Evolutionary conservation across 2,329 filamentous ascomycete species (phyloP), one percentile per base, ranked within the genome.

Genomic region (Curvularia spicifera): DNA sequence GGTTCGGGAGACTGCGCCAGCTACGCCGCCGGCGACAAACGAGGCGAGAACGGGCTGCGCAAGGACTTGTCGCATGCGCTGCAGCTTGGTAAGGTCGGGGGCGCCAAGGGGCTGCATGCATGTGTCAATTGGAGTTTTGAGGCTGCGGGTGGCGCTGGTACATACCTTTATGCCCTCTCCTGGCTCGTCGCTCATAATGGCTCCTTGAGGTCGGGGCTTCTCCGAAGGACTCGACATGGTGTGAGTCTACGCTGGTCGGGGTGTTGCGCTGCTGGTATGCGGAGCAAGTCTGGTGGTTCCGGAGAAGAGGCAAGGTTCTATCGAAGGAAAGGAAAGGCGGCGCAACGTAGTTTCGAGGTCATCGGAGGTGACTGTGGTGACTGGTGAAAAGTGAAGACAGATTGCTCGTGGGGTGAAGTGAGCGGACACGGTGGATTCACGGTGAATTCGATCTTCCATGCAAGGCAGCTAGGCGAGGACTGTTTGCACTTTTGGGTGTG

Each of bases 1-100:
- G 24, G 95, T 99, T 74, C 95, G 87, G 31, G 95, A 98, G n/a
- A 99, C 94, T 43, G 95, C 95, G 57, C 95, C 95, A 15, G 95
- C 95, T 22, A 97, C 88, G 66, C 95, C 95, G 61, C 95, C 95
- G 29, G 92, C 95, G 71, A 96, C 90, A 73, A 99, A 99, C 33
- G 95, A 93, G 42, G 95, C 94, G 33, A 93, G 81, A 39, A 97
- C 89, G 4, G 94, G 93, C 64, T 96, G 90, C 9, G 93, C 89
- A 62, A 97, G 59, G 42, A 74, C 60, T 47, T 71, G 66, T 50
- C 69, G 66, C 39, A 71, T 51, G 53, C 66, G 71, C 53, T 75
- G 61, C 46, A 71, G 60, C 22, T 57, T 51, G 5, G 69, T 68
- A 13, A 66, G 51, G 44, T 69, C 58, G 20, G 60, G 56, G 2